These are phyloP conservation scores for Sarcocystis neurona DNA, from an alignment of 169 alveolate genomes.

Conservation along the genomic window DNA sequence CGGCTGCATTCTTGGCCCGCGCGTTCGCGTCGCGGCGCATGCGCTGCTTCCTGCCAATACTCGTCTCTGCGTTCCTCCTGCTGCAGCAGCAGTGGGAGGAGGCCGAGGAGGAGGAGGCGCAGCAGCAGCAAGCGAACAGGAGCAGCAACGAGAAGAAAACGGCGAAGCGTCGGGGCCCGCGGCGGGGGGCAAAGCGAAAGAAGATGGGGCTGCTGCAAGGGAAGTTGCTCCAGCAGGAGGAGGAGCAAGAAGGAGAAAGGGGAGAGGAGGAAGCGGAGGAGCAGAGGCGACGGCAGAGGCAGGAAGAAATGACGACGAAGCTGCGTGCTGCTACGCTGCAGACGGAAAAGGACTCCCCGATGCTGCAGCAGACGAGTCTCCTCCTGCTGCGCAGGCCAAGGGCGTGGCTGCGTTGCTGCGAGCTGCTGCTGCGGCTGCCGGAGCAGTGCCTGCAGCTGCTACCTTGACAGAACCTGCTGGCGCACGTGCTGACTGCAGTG, in stretches of 20 bases:
- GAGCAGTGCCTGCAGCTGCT: no score
- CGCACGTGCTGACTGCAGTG: no score
- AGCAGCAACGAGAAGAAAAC: neutral
- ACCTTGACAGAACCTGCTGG: no score
- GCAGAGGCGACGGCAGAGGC: neutral
- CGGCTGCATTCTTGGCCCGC: slow-evolving; percentile 4
- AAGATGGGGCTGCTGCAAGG: neutral
- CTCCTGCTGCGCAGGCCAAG: no score
- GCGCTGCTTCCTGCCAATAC: neutral
- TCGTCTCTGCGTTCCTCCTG: neutral
- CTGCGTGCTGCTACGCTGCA: no score
- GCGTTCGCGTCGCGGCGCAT: neutral
- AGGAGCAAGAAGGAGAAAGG: neutral
- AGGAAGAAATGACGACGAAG: no score
- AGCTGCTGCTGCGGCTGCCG: no score
- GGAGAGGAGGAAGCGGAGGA: neutral
- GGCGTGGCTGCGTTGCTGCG: no score
- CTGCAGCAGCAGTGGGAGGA: neutral
- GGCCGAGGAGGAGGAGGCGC: neutral
- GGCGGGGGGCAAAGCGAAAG: neutral
- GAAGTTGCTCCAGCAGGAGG: neutral
- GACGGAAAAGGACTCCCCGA: no score
- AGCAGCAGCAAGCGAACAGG: neutral
- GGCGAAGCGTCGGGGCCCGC: neutral
- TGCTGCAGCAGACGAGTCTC: no score